Evolutionary conservation across 768 basidiomycete genomes (phyloP).

Genomic region (Lactifluus volemus): DNA sequence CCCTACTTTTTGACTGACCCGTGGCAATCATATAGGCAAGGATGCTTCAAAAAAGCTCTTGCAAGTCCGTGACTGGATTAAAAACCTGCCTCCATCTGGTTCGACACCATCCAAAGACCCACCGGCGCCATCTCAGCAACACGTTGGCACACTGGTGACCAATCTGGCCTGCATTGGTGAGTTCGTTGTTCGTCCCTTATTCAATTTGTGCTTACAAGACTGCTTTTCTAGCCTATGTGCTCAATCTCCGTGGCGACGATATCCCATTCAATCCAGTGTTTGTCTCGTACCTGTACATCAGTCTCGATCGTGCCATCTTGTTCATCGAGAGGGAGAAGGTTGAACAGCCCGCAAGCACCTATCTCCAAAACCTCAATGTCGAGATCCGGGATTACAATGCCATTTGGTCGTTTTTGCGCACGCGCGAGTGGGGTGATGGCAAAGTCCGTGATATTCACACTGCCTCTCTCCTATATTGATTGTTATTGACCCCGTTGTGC

Average conservation of each 20-base stretch:
- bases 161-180: conserved; percentile 64
- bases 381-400: conserved; percentile 61
- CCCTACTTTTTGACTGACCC: neutral
- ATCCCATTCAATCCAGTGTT: conserved; percentile 91
- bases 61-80: conserved; percentile 64
- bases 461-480: neutral
- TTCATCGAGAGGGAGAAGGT: conserved; percentile 71
- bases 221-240: conserved; percentile 53
- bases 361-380: conserved; percentile 50
- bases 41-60: conserved; percentile 64
- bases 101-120: conserved; percentile 55
- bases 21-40: conserved; percentile 32
- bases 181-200: conserved; percentile 18
- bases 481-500: neutral
- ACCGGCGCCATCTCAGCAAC: conserved; percentile 52
- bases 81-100: conserved; percentile 45
- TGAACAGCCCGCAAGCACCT: conserved; percentile 44
- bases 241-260: conserved; percentile 86
- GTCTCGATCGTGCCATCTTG: conserved; percentile 49
- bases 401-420: conserved; percentile 70
- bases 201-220: conserved; percentile 7
- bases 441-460: conserved; percentile 38
- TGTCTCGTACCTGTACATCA: conserved; percentile 76
- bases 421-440: conserved; percentile 70
- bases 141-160: conserved; percentile 59